phyloP scores from a whole-genome alignment of 805 yeast species.

The Kazachstania viticola region DNA sequence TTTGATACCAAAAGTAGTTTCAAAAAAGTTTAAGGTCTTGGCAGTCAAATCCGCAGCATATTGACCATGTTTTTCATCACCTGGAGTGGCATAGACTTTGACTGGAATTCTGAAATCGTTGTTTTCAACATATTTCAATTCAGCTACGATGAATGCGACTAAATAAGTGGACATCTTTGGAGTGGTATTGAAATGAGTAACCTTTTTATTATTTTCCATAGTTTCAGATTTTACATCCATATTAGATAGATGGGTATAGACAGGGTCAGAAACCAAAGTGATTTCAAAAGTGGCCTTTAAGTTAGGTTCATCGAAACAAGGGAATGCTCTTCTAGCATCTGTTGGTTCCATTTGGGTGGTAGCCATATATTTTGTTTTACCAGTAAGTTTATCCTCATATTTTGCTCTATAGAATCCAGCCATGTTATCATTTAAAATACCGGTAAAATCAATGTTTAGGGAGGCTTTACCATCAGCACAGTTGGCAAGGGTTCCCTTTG shows the following conservation, averaged over 20 bases:
- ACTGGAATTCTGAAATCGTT: conserved; percentile 61
- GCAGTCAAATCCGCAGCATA: conserved; percentile 69
- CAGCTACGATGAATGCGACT: conserved; percentile 76
- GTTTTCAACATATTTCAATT: conserved; percentile 60
- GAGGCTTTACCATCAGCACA: conserved; percentile 29
- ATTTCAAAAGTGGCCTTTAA: conserved; percentile 64
- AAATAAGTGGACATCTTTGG: conserved; percentile 79
- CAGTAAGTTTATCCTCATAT: conserved; percentile 44
- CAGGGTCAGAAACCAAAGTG: conserved; percentile 43
- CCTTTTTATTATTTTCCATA: conserved; percentile 36
- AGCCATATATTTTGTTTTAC: conserved; percentile 59
- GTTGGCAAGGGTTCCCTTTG: conserved; percentile 27
- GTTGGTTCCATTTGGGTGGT: conserved; percentile 84
- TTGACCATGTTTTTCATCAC: conserved; percentile 57
- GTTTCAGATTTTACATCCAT: conserved; percentile 50
- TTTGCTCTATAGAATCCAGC: conserved; percentile 71
- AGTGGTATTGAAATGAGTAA: conserved; percentile 57
- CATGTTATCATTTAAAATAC: conserved; percentile 65
- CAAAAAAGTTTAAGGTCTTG: conserved; percentile 62
- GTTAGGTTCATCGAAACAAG: conserved; percentile 77
- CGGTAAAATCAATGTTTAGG: conserved; percentile 43
- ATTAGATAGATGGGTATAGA: conserved; percentile 53
- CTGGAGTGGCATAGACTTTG: conserved; percentile 72
- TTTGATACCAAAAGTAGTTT: conserved; percentile 58
- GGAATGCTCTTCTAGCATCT: conserved; percentile 80